These are phyloP conservation scores for Komagataella pastoris DNA, from an alignment of 805 yeast species.

Conservation along the genomic window DNA sequence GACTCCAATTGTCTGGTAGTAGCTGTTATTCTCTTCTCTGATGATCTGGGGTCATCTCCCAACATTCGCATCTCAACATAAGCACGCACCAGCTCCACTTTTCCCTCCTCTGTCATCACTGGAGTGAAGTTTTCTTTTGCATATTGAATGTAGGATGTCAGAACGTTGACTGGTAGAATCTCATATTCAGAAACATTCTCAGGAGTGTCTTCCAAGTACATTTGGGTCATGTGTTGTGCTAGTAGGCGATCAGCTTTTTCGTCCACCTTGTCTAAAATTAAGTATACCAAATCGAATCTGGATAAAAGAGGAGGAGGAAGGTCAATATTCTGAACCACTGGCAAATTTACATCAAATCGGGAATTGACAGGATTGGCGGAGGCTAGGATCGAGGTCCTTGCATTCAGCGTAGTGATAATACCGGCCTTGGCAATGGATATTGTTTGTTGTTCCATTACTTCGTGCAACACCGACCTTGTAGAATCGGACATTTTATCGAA, in stretches of 20 bases:
- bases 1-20: constrained; percentile 95
- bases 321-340: constrained; percentile 92
- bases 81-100: constrained; percentile 69
- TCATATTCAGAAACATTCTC: constrained; percentile 55
- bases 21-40: constrained; percentile 91
- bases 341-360: constrained; percentile 85
- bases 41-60: constrained; percentile 80
- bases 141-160: constrained; percentile 82
- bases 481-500: constrained; percentile 95
- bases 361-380: constrained; percentile 97
- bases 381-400: constrained; percentile 90
- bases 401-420: constrained; percentile 91
- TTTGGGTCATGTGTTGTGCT: constrained; percentile 80
- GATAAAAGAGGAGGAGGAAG: constrained; percentile 93
- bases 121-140: constrained; percentile 84
- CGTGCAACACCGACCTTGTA: constrained; percentile 90
- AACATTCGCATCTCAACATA: constrained; percentile 90
- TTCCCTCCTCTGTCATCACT: constrained; percentile 67
- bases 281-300: constrained; percentile 87
- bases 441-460: constrained; percentile 99
- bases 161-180: constrained; percentile 73
- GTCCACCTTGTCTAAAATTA: constrained; percentile 87
- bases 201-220: constrained; percentile 85
- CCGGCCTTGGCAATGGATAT: constrained; percentile 98
- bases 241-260: constrained; percentile 72